Evolutionary conservation across 202 grass and related monocot species (phyloP).

Genomic region (Elaeis oleifera): DNA sequence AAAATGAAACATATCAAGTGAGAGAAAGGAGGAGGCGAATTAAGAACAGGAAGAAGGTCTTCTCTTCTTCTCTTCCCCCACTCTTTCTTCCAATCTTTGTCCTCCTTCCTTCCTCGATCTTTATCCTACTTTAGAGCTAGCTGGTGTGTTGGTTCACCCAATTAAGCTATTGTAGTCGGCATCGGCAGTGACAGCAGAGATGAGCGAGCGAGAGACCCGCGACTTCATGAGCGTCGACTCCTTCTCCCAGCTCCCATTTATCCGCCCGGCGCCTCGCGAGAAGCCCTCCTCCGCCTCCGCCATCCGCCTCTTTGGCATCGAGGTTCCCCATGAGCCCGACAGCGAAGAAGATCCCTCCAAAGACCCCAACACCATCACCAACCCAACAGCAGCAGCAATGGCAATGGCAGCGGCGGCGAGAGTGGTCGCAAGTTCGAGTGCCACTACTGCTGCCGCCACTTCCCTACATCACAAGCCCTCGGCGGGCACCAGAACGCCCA

Average conservation of each 20-base stretch:
- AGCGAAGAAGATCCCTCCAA: conserved; percentile 3
- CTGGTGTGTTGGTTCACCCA: too few species aligned
- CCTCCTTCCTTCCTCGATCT: too few species aligned
- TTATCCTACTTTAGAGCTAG: too few species aligned
- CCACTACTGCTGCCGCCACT: conserved; percentile 95
- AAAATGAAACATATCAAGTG: too few species aligned
- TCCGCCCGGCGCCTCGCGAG: conserved; percentile 34
- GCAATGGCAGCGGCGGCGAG: conserved; percentile 16
- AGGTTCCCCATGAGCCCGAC: conserved; percentile 46
- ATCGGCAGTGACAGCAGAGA: background rate
- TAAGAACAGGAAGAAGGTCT: too few species aligned
- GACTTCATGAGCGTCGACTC: conserved; percentile 58
- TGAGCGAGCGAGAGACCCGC: conserved; percentile 39
- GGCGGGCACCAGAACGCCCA: conserved; percentile 98
- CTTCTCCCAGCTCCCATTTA: conserved; percentile 83
- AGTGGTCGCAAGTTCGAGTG: conserved; percentile 86
- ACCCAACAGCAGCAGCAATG: background rate
- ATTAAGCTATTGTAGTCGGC: background rate
- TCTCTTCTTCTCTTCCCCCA: too few species aligned
- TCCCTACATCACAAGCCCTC: conserved; percentile 91
- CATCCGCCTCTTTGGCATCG: conserved; percentile 90
- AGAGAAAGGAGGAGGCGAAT: too few species aligned
- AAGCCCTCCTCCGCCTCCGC: conserved; percentile 26
- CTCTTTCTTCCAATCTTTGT: too few species aligned
- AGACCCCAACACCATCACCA: conserved; percentile 5